Evolutionary conservation across 495 filamentous ascomycete genomes (phyloP), one percentile per base, ranked within the genome.

Genomic region (Daldinia grandis): DNA sequence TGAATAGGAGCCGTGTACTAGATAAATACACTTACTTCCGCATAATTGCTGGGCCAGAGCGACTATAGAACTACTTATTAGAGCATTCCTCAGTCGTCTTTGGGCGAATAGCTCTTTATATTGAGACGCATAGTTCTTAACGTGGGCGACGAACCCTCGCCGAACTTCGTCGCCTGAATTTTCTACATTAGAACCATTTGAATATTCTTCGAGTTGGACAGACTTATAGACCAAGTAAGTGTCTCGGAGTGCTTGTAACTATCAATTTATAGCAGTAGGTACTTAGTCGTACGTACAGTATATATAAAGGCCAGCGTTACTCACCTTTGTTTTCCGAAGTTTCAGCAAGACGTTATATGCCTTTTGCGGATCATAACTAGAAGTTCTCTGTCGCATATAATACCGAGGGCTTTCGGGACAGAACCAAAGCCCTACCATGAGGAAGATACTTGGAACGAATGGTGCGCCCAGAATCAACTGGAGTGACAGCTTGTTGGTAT

Each of bases 391-490:
- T 8, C 71, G 71, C 75, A 78, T 72, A 40, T 78, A 76, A 59
- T 77, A 78, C 2, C 76, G 68, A 8, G 76, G 76, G 9, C 72
- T 76, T 44, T 78, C 76, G 0, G 75, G 73, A 28, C 76, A 78
- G 47, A 74, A 76, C 15, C 38, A 74, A 14, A 78, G 33, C n/a
- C 68, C 68, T 1, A 73, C 60, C 38, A 77, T 59, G 12, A 78
- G 68, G 19, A 74, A 63, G n/a, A 77, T 57, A 24, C 68, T 59
- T 9, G 75, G 75, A 19, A 76, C 71, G 21, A 76, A 54, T 15
- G 76, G 76, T 1, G 76, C 73, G 3, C 69, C 76, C 1, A 77
- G 44, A 25, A 77, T 78, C 30, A 78, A 25, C 6, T 64, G 19
- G 1, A 72, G 30, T 2, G 62, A 53, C 10, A 61, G 10, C 27